Base-by-base conservation (phyloP, 306 rosid genomes). In the Quercus suber region DNA sequence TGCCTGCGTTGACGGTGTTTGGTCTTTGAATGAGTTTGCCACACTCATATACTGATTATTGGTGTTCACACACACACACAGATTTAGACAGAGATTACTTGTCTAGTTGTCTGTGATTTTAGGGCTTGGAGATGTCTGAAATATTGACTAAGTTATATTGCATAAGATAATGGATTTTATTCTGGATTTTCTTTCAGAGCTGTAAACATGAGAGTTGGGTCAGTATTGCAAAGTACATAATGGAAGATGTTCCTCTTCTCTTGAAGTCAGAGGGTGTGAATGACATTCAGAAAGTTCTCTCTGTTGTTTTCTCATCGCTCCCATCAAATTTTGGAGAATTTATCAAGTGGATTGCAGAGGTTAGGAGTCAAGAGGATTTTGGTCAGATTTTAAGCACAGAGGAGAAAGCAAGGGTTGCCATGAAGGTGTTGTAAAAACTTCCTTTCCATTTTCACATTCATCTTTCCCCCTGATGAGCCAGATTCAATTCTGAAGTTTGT, bases 161-260 rank as follows among this genome's bases (percentile, higher is more conserved):
- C 69, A 27, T n/a, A n/a, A n/a, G 25, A 64, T 45, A 1, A 28
- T 65, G 30, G n/a, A 33, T 52, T 52, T 15, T 23, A 65, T 10
- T 18, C 76, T 55, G 27, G 84, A 55, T 19, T 28, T 86, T 84
- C 78, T 84, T 89, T 87, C 89, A 94, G 99, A 92, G 97, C 85
- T 94, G 99, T 86, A 94, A 91, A 88, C 97, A 94, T n/a, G 92
- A 91, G 85, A 90, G 97, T 79, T 94, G 97, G 99, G 79, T 82
- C 71, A 80, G 84, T 72, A 85, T 94, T 77, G 99, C 97, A 1
- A 89, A 89, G 72, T 91, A 88, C 88, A 82, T 94, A 30, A 86
- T 89, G 81, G 97, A 91, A 49, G 97, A 91, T 76, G 89, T 91
- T 80, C 93, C 97, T 82, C 73, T 86, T 84, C 89, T 94, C 80